A percentile compares a stretch with the other conserved stretches of the same genome.
phyloP scores from a whole-genome alignment of 805 yeast species.

The Pichia scutulata region DNA sequence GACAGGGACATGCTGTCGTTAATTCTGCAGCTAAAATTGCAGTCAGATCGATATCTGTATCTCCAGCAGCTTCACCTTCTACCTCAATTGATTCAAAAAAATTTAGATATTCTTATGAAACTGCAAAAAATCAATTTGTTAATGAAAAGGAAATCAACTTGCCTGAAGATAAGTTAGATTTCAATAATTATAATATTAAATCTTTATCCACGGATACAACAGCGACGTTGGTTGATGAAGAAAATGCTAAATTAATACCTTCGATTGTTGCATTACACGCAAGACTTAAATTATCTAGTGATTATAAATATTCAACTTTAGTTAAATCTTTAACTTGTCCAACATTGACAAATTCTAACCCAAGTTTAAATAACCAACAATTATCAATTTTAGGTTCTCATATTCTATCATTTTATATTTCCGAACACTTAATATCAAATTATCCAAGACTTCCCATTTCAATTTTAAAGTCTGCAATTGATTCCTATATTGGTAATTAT shows the following conservation, averaged over 20 bases:
- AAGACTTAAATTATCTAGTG: slow-evolving; percentile 57
- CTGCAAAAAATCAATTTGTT: slow-evolving; percentile 18
- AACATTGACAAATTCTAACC: slow-evolving; percentile 36
- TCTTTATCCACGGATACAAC: slow-evolving; percentile 13
- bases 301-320: slow-evolving; percentile 54
- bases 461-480: slow-evolving; percentile 67
- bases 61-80: slow-evolving; percentile 12
- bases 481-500: slow-evolving; percentile 62
- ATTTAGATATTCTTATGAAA: slow-evolving; percentile 25
- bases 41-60: slow-evolving; percentile 5
- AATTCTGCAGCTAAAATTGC: not conserved
- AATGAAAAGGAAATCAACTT: slow-evolving; percentile 10
- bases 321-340: slow-evolving; percentile 72
- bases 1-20: not conserved
- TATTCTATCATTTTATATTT: slow-evolving; percentile 63
- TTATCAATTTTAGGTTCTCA: slow-evolving; percentile 77
- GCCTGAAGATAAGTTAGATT: slow-evolving; percentile 23
- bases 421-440: slow-evolving; percentile 62
- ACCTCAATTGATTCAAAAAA: slow-evolving; percentile 8
- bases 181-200: slow-evolving; percentile 26
- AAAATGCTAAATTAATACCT: slow-evolving; percentile 52
- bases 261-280: slow-evolving; percentile 72
- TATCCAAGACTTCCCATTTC: slow-evolving; percentile 89
- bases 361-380: slow-evolving; percentile 53
- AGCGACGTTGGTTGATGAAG: slow-evolving; percentile 33